Evolutionary conservation across 1,284 basidiomycete genomes (phyloP), one percentile per base, ranked within the genome.

Genomic region (Boletus austroedulis): DNA sequence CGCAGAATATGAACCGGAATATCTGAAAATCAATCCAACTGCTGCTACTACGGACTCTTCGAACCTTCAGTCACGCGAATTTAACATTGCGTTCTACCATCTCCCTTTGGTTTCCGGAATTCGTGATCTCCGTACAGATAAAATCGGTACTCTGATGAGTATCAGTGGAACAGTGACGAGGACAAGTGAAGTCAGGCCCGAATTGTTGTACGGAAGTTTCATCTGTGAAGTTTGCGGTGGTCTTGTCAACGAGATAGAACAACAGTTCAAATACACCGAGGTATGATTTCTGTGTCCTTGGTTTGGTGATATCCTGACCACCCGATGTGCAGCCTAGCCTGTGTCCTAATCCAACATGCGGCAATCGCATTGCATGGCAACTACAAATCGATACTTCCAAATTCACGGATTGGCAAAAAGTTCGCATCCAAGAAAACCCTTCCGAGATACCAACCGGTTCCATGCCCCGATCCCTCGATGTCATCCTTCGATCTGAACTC

Each of bases 181-280:
- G 50, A 99, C 97, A 2, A 95, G 92, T 64, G 97, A 99, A 77
- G 97, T 99, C 48, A 82, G 97, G 26, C 97, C 97, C 4, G 97
- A 99, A 75, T 77, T 99, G 46, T 80, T 98, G 19, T 95, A 84
- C 66, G 97, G 95, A 21, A 95, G 92, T 55, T 99, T 98, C 73
- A 86, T 90, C 49, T 99, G 97, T 70, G 89, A 92, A 70, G 82
- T 89, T 45, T 99, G 97, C 74, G 83, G 85, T 53, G 91, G 90
- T 40, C 79, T 89, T 10, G 89, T 98, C n/a, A 85, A 90, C 59
- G 95, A 98, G 66, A 89, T 99, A 53, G 97, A 99, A 73, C 97
- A 99, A 72, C 97, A 99, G 73, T 99, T 99, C 84, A 98, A 98
- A 74, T 99, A 98, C 74, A 99, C 97, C 24, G 97, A 99, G 80